Conservation (phyloP, 441 rosid species). For the Arabidopsis lyrata region DNA sequence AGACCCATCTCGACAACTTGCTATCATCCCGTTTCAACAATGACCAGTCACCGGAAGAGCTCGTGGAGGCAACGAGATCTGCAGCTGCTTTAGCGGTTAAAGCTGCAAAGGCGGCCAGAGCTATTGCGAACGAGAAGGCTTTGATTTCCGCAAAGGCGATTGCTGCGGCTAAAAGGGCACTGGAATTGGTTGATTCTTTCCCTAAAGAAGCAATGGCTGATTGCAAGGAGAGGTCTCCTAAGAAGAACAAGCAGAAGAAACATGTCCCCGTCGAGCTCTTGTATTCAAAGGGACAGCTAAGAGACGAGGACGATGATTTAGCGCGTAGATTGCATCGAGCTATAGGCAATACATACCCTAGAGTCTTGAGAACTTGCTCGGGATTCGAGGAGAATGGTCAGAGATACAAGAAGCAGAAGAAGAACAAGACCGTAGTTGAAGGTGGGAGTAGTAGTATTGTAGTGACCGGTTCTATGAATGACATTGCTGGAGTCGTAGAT, state of each 20-base stretch:
- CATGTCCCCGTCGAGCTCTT: constrained; percentile 86
- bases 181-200: constrained; percentile 74
- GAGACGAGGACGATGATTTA: constrained; percentile 62
- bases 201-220: constrained; percentile 41
- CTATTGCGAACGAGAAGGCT: constrained; percentile 83
- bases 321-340: constrained; percentile 72
- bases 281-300: constrained; percentile 62
- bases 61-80: constrained; percentile 68
- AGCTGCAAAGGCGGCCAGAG: constrained; percentile 81
- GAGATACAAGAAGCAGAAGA: constrained; percentile 64
- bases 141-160: constrained; percentile 73
- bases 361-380: constrained; percentile 62
- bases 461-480: constrained; percentile 36
- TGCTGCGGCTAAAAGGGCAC: constrained; percentile 76
- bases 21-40: constrained; percentile 51
- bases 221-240: constrained; percentile 33
- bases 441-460: constrained; percentile 23
- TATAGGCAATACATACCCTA: constrained; percentile 65
- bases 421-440: constrained; percentile 17
- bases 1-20: constrained; percentile 57
- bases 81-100: constrained; percentile 67
- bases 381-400: constrained; percentile 41
- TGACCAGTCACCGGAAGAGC: constrained; percentile 62
- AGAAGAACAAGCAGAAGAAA: constrained; percentile 84
- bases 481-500: constrained; percentile 54